Base-by-base conservation (phyloP, 2,329 filamentous ascomycete genomes). In the Diaporthe sp. region DNA sequence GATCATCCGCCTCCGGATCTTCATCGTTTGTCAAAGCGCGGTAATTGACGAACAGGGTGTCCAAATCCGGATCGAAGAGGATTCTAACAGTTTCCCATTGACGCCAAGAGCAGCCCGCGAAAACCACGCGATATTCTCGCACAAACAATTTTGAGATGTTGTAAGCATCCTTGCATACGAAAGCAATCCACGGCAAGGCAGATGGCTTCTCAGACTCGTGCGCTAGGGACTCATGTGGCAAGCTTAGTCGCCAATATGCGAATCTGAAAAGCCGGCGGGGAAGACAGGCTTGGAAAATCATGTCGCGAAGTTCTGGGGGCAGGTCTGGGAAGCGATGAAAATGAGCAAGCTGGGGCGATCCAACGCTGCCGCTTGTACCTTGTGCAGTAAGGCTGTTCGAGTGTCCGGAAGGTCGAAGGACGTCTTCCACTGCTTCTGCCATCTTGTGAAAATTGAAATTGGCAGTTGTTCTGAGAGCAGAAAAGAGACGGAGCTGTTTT, bases 1-100 rank as follows among this genome's bases (percentile, higher is more conserved):
- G 4, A 2, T 17, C 4, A 3, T 25, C 22, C 1, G 2, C n/a
- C 6, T 7, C 34, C 12, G 37, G 12, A 0, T 25, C n/a, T 2
- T 42, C 58, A 61, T 42, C 58, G 2, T 7, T 2, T 17, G 22
- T 19, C 5, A 13, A 3, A 9, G n/a, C 58, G 12, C 12, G 1
- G 19, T 51, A n/a, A 28, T 49, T 49, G 28, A 67, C 10, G 1
- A 37, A 7, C 19, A 67, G 42, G 10, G 19, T 67, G n/a, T 67
- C 44, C 10, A 51, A 17, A 2, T 51, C 2, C 15, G 4, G 5
- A 37, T 51, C 1, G 2, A 67, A 67, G 9, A 4, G 61, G 3
- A 49, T 67, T n/a, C 7, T n/a, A 19, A 19, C 51, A 19, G 61
- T 67, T 4, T 0, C 10, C 31, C 31, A 31, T 31, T 31, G 31